phyloP scores from a whole-genome alignment of 2,329 filamentous ascomycete genomes.

The Aspergillus clavatus region DNA sequence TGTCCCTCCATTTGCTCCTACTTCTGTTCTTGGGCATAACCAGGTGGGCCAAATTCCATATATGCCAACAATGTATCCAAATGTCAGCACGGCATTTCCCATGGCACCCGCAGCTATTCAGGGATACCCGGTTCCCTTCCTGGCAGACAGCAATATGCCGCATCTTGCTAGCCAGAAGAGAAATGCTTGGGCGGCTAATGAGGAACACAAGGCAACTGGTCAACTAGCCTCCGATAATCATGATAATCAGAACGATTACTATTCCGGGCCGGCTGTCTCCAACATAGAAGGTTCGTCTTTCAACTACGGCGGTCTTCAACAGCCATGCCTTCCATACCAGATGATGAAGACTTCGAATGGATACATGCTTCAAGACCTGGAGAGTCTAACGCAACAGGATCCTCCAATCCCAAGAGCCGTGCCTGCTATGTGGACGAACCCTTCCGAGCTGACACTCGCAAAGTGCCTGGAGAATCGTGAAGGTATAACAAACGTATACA shows the following conservation, averaged over 20 bases:
- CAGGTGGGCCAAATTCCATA: constrained; percentile 35
- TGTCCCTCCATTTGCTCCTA: constrained; percentile 25
- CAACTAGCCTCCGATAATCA: constrained; percentile 59
- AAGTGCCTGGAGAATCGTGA: constrained; percentile 92
- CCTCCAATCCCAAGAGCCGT: constrained; percentile 83
- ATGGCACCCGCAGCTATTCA: constrained; percentile 30
- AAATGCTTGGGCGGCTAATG: constrained; percentile 39
- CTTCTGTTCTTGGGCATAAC: constrained; percentile 27
- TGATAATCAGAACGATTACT: constrained; percentile 56
- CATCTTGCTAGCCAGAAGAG: constrained; percentile 35
- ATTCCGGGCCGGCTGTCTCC: constrained; percentile 49
- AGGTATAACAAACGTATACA: constrained; percentile 97
- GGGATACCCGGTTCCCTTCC: constrained; percentile 36
- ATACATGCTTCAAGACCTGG: constrained; percentile 50
- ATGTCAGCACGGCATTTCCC: constrained; percentile 28
- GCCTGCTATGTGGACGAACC: constrained; percentile 76
- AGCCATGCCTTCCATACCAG: constrained; percentile 42
- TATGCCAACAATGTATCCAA: constrained; percentile 35
- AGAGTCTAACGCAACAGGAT: constrained; percentile 66
- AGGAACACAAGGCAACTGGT: constrained; percentile 46
- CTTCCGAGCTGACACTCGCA: constrained; percentile 82
- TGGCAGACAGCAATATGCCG: constrained; percentile 32
- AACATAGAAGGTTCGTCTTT: constrained; percentile 52
- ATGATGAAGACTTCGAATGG: constrained; percentile 45
- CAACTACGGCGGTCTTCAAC: constrained; percentile 60